These are phyloP conservation scores for Macrolepiota fuliginosa DNA, from an alignment of 768 basidiomycete genomes.

Conservation along the genomic window DNA sequence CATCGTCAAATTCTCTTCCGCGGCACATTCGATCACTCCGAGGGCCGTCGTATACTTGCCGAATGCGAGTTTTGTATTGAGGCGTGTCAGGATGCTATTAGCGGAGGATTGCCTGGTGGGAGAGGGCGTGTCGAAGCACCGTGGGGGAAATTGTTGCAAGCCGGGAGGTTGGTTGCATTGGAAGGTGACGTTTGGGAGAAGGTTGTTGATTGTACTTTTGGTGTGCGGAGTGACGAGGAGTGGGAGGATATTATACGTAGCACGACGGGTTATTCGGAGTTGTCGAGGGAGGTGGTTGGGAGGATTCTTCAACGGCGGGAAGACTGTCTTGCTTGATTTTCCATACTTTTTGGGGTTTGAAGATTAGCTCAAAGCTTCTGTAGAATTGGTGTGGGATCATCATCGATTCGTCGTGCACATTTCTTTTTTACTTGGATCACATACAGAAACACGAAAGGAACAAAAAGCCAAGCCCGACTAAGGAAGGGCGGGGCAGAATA, in stretches of 20 bases:
- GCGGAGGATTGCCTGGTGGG: constrained; percentile 36
- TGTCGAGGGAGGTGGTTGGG: constrained; percentile 60
- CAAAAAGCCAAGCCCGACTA: constrained; percentile 24
- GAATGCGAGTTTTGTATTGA: constrained; percentile 87
- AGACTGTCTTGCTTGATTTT: constrained; percentile 20
- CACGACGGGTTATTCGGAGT: constrained; percentile 55
- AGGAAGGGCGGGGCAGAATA: constrained; percentile 14
- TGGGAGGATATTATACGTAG: constrained; percentile 59
- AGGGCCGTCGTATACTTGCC: constrained; percentile 59
- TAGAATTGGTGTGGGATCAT: neutral
- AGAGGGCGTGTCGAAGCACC: constrained; percentile 63
- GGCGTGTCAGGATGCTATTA: constrained; percentile 62
- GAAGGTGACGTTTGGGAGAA: constrained; percentile 53
- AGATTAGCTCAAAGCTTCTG: neutral
- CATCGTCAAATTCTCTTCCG: constrained; percentile 83
- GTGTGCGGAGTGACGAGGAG: constrained; percentile 37
- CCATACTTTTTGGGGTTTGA: neutral
- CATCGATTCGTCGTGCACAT: constrained; percentile 10
- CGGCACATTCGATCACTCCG: constrained; percentile 57
- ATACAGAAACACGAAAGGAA: constrained; percentile 21
- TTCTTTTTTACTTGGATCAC: constrained; percentile 16
- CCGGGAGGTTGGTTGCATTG: constrained; percentile 62
- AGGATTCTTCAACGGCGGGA: constrained; percentile 49
- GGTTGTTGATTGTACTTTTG: constrained; percentile 48
- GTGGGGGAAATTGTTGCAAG: constrained; percentile 73